Evolutionary conservation across 106 monocot species (phyloP).

Genomic region (Phalaenopsis equestris): DNA sequence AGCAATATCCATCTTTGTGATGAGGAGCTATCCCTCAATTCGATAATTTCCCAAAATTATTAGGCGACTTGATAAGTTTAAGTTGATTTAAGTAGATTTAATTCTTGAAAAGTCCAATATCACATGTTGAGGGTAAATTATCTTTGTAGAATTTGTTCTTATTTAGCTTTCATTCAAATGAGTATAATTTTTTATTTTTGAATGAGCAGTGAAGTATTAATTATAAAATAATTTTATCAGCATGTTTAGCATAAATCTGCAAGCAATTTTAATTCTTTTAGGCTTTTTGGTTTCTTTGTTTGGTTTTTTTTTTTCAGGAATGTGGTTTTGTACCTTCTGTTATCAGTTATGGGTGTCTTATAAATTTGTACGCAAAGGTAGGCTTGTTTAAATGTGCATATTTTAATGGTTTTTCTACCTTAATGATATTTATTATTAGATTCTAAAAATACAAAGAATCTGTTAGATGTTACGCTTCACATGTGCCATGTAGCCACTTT

Average conservation of each 20-base stretch:
- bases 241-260: neutral
- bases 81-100: neutral
- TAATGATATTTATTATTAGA: neutral
- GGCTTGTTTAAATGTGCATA: neutral
- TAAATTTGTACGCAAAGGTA: conserved; percentile 92
- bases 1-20: too few species aligned
- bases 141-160: neutral
- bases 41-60: too few species aligned
- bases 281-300: conserved; percentile 18
- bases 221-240: neutral
- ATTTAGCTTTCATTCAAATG: neutral
- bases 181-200: neutral
- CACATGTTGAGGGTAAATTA: neutral
- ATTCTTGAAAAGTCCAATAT: neutral
- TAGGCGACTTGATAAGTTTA: too few species aligned
- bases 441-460: neutral
- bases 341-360: conserved; percentile 91
- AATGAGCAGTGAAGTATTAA: neutral
- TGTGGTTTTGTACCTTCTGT: conserved; percentile 79
- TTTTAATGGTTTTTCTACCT: neutral
- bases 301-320: conserved; percentile 55
- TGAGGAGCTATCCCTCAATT: too few species aligned
- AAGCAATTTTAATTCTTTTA: neutral
- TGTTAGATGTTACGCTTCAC: neutral
- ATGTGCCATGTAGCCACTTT: neutral